Conservation (phyloP, 371 early-diverging fungal genomes). For the Mortierella sp. region DNA sequence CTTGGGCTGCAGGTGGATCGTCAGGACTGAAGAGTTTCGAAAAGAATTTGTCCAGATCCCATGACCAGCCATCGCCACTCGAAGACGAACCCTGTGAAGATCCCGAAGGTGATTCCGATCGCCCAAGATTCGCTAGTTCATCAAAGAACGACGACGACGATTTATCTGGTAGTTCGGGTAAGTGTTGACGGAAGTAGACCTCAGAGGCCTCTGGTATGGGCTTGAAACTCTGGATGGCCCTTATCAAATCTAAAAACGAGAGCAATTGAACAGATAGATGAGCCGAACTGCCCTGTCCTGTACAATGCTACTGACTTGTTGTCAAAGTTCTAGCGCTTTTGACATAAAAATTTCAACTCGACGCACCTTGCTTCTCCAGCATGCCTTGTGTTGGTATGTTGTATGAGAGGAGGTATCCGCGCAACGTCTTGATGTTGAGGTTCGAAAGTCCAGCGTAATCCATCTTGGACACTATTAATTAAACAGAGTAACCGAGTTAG, state of each 20-base stretch:
- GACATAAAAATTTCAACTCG: neutral
- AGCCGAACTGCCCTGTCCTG: neutral
- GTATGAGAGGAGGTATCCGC: conserved; percentile 47
- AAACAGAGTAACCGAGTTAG: neutral
- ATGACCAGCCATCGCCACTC: conserved; percentile 31
- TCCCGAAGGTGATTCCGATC: conserved; percentile 37
- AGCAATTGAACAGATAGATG: neutral
- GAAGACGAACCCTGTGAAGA: conserved; percentile 31
- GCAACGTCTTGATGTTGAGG: conserved; percentile 50
- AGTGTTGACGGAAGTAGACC: conserved; percentile 40
- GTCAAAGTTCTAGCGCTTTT: neutral
- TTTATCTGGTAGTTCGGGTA: conserved; percentile 30
- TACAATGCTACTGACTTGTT: neutral
- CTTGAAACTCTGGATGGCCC: conserved; percentile 43
- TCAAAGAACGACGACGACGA: conserved; percentile 29
- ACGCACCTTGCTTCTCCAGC: conserved; percentile 56
- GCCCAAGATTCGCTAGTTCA: conserved; percentile 21
- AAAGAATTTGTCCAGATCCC: conserved; percentile 53
- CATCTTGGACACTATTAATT: conserved; percentile 38
- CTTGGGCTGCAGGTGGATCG: conserved; percentile 8
- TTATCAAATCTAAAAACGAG: conserved; percentile 35
- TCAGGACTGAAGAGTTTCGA: conserved; percentile 38
- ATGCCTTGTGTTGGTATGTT: conserved; percentile 54
- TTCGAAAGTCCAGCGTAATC: conserved; percentile 43
- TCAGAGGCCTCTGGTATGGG: conserved; percentile 56